These are phyloP conservation scores for Paramecium primaurelia DNA, from an alignment of 73 alveolate genomes.

Conservation along the genomic window DNA sequence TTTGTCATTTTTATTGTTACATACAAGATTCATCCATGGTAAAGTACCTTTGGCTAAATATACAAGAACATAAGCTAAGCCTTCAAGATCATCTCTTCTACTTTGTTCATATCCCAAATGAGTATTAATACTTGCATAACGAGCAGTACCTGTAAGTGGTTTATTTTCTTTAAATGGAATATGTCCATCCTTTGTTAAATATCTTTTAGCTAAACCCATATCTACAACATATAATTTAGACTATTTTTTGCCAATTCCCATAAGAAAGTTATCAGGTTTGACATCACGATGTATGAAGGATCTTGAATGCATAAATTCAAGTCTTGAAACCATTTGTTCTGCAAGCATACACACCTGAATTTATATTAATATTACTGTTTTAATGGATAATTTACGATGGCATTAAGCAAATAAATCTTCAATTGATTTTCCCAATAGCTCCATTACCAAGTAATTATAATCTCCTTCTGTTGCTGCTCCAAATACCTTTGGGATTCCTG, in stretches of 20 bases:
- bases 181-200: constrained; percentile 61
- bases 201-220: constrained; percentile 89
- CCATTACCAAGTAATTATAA: constrained; percentile 72
- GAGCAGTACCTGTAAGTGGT: constrained; percentile 91
- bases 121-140: constrained; percentile 79
- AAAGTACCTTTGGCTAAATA: constrained; percentile 71
- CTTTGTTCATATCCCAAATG: constrained; percentile 82
- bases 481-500: constrained; percentile 73
- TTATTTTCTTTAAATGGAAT: constrained; percentile 81
- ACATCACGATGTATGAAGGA: constrained; percentile 83
- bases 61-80: constrained; percentile 70
- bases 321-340: constrained; percentile 70
- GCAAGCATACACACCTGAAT: constrained; percentile 70
- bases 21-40: constrained; percentile 78
- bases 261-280: constrained; percentile 86
- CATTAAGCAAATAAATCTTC: constrained; percentile 69
- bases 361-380: constrained; percentile 60
- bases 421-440: constrained; percentile 68
- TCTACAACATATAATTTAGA: constrained; percentile 80
- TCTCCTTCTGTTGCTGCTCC: constrained; percentile 80
- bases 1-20: constrained; percentile 58
- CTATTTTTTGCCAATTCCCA: constrained; percentile 70
- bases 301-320: constrained; percentile 77
- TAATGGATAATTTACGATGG: constrained; percentile 67
- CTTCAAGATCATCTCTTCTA: constrained; percentile 88